Evolutionary conservation across 345 rosid species (phyloP).

Genomic region (Iberis pinnata): DNA sequence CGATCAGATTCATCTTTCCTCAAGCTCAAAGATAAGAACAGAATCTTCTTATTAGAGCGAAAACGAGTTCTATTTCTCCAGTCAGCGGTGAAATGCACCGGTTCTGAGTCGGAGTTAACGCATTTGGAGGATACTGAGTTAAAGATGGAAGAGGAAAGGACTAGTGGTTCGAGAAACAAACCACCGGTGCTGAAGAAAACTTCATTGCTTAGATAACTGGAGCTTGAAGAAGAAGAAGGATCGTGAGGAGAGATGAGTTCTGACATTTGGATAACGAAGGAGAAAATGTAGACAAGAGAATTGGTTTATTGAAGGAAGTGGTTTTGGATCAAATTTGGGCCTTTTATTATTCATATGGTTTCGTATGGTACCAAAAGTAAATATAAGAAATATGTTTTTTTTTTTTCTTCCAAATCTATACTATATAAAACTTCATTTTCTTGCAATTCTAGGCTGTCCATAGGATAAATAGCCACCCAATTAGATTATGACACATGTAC

Average conservation of each 20-base stretch:
- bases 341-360: not conserved
- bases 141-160: constrained; percentile 37
- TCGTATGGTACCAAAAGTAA: too few relatives aligned
- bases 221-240: constrained; percentile 18
- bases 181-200: constrained; percentile 40
- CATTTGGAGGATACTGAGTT: constrained; percentile 34
- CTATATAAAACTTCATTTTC: too few relatives aligned
- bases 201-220: constrained; percentile 21
- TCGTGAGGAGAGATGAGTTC: constrained; percentile 30
- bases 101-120: constrained; percentile 13
- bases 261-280: constrained; percentile 30
- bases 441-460: too few relatives aligned
- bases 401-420: too few relatives aligned
- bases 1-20: constrained; percentile 29
- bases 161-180: constrained; percentile 47
- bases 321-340: not conserved
- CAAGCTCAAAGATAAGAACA: constrained; percentile 49
- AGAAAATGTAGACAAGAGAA: not conserved
- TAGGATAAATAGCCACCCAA: too few relatives aligned
- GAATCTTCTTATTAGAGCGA: constrained; percentile 13
- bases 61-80: constrained; percentile 18
- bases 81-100: constrained; percentile 11
- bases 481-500: too few relatives aligned
- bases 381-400: too few relatives aligned
- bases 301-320: not conserved